These are phyloP conservation scores for Alternaria panax DNA, from an alignment of 2,329 filamentous ascomycete species.

Conservation along the genomic window DNA sequence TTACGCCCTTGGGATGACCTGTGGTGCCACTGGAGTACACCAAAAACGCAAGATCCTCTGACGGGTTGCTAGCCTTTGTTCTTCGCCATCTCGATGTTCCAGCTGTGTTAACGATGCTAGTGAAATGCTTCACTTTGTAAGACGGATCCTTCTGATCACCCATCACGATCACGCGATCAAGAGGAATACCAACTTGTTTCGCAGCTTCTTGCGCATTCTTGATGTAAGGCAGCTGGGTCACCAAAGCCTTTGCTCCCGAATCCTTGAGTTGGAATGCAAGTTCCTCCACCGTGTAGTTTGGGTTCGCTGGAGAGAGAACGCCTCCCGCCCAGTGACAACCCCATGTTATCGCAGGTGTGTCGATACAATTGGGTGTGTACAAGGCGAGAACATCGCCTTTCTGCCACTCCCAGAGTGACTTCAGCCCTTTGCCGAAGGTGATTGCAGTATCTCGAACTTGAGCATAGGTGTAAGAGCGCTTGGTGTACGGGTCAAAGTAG, in stretches of 20 bases:
- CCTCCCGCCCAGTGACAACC: slow-evolving; percentile 86
- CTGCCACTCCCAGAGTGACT: slow-evolving; percentile 76
- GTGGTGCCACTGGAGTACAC: slow-evolving; percentile 93
- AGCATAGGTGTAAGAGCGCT: slow-evolving; percentile 72
- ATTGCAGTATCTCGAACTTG: slow-evolving; percentile 70
- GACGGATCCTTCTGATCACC: slow-evolving; percentile 71
- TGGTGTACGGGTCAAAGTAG: slow-evolving; percentile 76
- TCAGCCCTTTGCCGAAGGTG: slow-evolving; percentile 82
- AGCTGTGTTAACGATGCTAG: slow-evolving; percentile 70
- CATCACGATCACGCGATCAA: slow-evolving; percentile 76
- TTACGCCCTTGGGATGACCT: slow-evolving; percentile 88
- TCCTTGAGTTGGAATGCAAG: slow-evolving; percentile 84
- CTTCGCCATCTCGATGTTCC: slow-evolving; percentile 66
- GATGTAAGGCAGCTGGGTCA: slow-evolving; percentile 75
- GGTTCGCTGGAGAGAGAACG: slow-evolving; percentile 84
- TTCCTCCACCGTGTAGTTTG: slow-evolving; percentile 83
- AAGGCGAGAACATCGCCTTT: slow-evolving; percentile 84
- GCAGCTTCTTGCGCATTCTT: slow-evolving; percentile 72
- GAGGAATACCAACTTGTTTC: slow-evolving; percentile 71
- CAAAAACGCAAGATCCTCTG: slow-evolving; percentile 79
- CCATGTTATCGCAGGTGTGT: slow-evolving; percentile 78
- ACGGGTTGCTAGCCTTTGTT: slow-evolving; percentile 67
- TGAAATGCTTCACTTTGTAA: slow-evolving; percentile 73
- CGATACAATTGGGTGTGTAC: slow-evolving; percentile 82
- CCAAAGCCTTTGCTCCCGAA: slow-evolving; percentile 74